Evolutionary conservation across 495 filamentous ascomycete species (phyloP), one percentile per base, ranked within the genome.

Genomic region (Neurospora hispaniola): DNA sequence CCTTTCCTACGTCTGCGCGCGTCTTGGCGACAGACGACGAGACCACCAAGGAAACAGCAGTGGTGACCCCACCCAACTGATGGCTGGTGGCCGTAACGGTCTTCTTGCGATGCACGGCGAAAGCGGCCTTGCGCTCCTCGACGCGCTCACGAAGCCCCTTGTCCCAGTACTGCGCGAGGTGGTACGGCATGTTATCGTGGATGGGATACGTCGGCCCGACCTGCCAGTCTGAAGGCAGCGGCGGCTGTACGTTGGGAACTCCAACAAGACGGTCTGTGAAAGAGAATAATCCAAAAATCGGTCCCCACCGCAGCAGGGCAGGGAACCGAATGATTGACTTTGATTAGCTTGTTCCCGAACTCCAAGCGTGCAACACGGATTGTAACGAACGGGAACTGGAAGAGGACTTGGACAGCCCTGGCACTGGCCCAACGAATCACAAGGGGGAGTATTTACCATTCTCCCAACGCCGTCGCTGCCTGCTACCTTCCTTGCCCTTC

Each of bases 401-500:
- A 8, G 42, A 20, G 20, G 11, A n/a, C 43, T n/a, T 10, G 4
- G 7, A n/a, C 20, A 66, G 70, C 62, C 35, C 23, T 44, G 42
- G 16, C 41, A 59, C 23, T 48, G 12, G 9, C 12, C 39, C 14
- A 40, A 43, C 14, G 46, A 35, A 42, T 14, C 31, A 40, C 20
- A 38, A 23, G 54, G 23, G 23, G 44, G 70, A 70, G 68, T 20
- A 73, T 71, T 40, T 87, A 97, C 94, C 94, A 81, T 99, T 99
- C 84, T 99, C 96, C 94, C 94, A 98, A 48, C 94, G 87, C 78
- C 93, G 91, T 68, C 96, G 86, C 71, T 94, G 89, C 59, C 95
- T 87, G 73, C 89, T 94, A n/a, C 96, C 96, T 78, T 97, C 93
- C 75, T 94, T 97, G 69, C 95, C 96, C 82, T 93, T 95, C n/a